Evolutionary conservation across 129 eudicot genomes (phyloP).

Genomic region (Arctium lappa): DNA sequence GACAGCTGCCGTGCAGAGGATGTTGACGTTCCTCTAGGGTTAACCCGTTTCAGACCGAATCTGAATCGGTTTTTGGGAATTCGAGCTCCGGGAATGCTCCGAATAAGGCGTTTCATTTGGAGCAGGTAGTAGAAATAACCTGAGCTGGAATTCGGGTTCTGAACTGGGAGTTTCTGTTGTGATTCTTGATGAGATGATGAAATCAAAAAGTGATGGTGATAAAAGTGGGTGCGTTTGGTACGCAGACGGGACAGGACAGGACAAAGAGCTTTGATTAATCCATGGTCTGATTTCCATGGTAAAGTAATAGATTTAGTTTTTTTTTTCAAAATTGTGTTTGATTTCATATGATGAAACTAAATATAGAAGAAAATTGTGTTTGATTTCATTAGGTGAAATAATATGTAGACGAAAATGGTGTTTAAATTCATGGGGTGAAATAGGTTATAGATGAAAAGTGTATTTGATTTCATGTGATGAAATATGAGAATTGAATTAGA

Average conservation of each 20-base stretch:
- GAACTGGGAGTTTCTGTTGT: neutral
- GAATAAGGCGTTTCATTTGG: constrained; percentile 36
- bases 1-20: constrained; percentile 4
- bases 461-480: no score
- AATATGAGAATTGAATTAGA: no score
- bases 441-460: no score
- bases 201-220: constrained; percentile 35
- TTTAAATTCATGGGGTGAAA: no score
- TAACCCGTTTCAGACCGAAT: constrained; percentile 29
- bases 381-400: no score
- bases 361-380: no score
- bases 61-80: constrained; percentile 10
- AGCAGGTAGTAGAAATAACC: constrained; percentile 12
- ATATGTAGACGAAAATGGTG: no score
- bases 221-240: neutral
- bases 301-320: no score
- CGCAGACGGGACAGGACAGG: no score
- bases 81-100: neutral
- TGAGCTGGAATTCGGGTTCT: neutral
- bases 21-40: constrained; percentile 31
- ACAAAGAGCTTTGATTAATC: constrained; percentile 10
- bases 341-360: no score
- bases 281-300: neutral
- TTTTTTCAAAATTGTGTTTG: no score
- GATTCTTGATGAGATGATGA: constrained; percentile 46